Percentiles rank a stretch among this genome's conserved stretches.
These are phyloP conservation scores for Ophiorrhiza pumila DNA, from an alignment of 257 asterid species.

Conservation along the genomic window DNA sequence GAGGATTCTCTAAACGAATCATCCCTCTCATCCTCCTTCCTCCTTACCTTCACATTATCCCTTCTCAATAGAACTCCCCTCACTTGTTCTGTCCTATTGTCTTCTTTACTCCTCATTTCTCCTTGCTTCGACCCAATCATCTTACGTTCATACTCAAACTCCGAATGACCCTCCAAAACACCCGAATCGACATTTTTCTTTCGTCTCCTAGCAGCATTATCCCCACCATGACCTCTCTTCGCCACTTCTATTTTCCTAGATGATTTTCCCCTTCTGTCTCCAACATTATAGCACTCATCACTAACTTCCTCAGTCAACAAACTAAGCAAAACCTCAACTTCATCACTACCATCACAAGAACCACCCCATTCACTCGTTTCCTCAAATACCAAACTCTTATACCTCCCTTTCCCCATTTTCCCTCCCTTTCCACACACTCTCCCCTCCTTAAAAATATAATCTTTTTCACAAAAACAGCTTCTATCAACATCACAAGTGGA, in stretches of 20 bases:
- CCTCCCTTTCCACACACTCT: constrained; percentile 36
- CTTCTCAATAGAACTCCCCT: constrained; percentile 22
- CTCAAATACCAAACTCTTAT: constrained; percentile 42
- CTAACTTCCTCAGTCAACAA: constrained; percentile 60
- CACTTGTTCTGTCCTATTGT: constrained; percentile 27
- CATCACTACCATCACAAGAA: constrained; percentile 31
- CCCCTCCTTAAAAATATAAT: constrained; percentile 30
- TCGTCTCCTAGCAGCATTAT: constrained; percentile 27
- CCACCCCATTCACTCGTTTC: constrained; percentile 38
- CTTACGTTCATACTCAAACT: constrained; percentile 31
- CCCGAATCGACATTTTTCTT: constrained; percentile 41
- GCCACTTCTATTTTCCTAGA: constrained; percentile 39
- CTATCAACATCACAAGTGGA: constrained; percentile 37
- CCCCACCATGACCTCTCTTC: constrained; percentile 32
- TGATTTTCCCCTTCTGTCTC: constrained; percentile 35
- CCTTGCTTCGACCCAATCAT: constrained; percentile 29
- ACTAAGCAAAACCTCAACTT: constrained; percentile 77
- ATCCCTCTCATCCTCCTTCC: constrained; percentile 26
- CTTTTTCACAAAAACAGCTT: constrained; percentile 37
- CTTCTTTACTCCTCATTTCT: constrained; percentile 39
- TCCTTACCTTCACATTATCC: constrained; percentile 20
- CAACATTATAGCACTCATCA: constrained; percentile 44
- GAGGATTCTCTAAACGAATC: constrained; percentile 24
- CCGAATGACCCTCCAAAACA: constrained; percentile 29
- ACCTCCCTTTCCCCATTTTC: constrained; percentile 40